Conservation (phyloP, 2,329 filamentous ascomycete species). For the Arachnopeziza araneosa region DNA sequence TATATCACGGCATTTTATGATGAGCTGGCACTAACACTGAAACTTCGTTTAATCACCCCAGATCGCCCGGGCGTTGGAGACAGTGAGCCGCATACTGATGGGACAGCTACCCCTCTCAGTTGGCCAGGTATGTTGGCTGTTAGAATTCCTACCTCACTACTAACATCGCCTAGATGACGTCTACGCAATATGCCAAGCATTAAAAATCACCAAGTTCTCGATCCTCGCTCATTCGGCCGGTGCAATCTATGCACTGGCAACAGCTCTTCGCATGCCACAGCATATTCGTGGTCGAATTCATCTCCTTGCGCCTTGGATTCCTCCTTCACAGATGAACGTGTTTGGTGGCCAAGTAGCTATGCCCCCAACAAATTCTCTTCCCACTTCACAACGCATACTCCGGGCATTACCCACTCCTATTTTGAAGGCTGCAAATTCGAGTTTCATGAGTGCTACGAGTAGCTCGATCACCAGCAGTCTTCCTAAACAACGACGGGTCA, state of each 20-base stretch:
- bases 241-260: conserved; percentile 95
- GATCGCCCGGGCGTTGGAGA: conserved; percentile 92
- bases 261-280: conserved; percentile 90
- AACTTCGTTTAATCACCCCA: conserved; percentile 84
- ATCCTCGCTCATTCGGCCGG: conserved; percentile 94
- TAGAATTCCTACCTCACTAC: not conserved
- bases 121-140: conserved; percentile 73
- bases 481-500: conserved; percentile 58
- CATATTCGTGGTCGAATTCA: conserved; percentile 93
- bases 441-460: conserved; percentile 88
- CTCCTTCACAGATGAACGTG: conserved; percentile 84
- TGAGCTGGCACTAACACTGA: conserved; percentile 83
- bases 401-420: conserved; percentile 85
- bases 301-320: conserved; percentile 93
- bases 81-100: conserved; percentile 78
- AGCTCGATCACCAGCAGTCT: conserved; percentile 76
- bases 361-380: conserved; percentile 78
- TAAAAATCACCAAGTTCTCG: conserved; percentile 94
- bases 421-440: conserved; percentile 89
- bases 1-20: conserved; percentile 98
- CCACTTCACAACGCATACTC: conserved; percentile 85
- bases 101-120: conserved; percentile 77
- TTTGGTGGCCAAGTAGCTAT: conserved; percentile 66
- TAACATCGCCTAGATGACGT: conserved; percentile 60
- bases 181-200: conserved; percentile 82